Evolutionary conservation across 75 land plant genomes (phyloP).

Genomic region (Larix kaempferi): DNA sequence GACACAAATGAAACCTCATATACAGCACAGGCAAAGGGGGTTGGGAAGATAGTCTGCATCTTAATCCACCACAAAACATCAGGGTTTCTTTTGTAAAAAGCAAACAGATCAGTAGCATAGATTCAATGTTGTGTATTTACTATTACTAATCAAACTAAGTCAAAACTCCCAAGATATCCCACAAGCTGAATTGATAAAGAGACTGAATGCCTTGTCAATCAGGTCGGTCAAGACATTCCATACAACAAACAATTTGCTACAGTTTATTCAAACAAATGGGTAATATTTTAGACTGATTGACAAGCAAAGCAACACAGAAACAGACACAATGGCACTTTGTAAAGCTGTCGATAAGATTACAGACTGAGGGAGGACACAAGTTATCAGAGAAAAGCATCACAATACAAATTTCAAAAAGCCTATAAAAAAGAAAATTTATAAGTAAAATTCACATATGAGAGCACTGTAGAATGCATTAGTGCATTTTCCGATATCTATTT

Average conservation of each 20-base stretch:
- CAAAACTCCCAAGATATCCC: not conserved
- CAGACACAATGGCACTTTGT: not conserved
- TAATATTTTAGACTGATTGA: not conserved
- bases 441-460: no score
- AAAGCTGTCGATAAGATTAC: slow-evolving; percentile 1
- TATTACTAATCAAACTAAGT: not conserved
- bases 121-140: not conserved
- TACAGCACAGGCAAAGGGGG: no score
- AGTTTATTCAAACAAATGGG: not conserved
- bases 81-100: not conserved
- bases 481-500: not conserved
- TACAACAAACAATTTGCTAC: not conserved
- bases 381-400: not conserved
- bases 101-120: not conserved
- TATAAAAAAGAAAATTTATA: not conserved
- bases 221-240: not conserved
- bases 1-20: no score
- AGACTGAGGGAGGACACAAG: not conserved
- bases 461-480: not conserved
- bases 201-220: not conserved
- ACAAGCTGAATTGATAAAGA: not conserved
- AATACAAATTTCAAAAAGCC: not conserved
- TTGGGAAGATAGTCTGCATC: not conserved
- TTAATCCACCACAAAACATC: not conserved
- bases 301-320: not conserved